phyloP scores from a whole-genome alignment of 352 stramenopile genomes.

The Globisporangium splendens region DNA sequence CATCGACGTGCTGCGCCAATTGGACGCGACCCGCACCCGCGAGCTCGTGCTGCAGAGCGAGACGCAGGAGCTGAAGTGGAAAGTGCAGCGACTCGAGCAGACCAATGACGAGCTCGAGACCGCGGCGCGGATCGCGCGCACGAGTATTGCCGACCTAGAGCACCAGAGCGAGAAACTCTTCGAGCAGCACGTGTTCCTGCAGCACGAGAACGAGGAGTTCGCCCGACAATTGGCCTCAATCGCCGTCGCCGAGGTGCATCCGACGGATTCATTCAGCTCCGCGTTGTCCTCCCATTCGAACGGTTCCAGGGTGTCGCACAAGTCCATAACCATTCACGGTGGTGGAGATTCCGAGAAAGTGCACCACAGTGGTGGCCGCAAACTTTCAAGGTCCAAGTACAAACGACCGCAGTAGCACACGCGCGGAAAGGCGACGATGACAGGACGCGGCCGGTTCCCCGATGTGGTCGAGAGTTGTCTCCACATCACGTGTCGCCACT shows the following conservation, averaged over 20 bases:
- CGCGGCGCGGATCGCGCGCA: constrained; percentile 47
- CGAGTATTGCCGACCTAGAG: constrained; percentile 58
- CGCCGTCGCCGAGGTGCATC: constrained; percentile 33
- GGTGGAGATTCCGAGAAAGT: background rate
- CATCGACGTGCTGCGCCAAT: constrained; percentile 18
- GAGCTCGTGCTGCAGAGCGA: constrained; percentile 36
- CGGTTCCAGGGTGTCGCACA: too few relatives aligned
- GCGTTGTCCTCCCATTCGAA: background rate
- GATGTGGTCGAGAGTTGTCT: constrained; percentile 72
- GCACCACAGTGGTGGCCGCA: background rate
- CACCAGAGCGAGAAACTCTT: constrained; percentile 47
- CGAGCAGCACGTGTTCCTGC: constrained; percentile 68
- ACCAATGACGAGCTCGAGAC: constrained; percentile 72
- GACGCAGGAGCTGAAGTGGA: constrained; percentile 54
- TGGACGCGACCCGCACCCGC: constrained; percentile 20
- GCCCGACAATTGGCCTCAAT: constrained; percentile 26
- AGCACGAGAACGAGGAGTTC: constrained; percentile 61
- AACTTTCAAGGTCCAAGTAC: background rate
- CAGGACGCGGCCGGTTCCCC: constrained; percentile 29
- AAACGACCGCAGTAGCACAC: constrained; percentile 5
- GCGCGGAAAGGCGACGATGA: constrained; percentile 23
- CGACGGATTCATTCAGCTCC: constrained; percentile 5
- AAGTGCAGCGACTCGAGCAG: constrained; percentile 66
- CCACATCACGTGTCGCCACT: constrained; percentile 59
- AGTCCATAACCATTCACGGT: too few relatives aligned